These are phyloP conservation scores for Pythium rhizo-oryzae DNA, from an alignment of 352 stramenopile genomes.

Conservation along the genomic window DNA sequence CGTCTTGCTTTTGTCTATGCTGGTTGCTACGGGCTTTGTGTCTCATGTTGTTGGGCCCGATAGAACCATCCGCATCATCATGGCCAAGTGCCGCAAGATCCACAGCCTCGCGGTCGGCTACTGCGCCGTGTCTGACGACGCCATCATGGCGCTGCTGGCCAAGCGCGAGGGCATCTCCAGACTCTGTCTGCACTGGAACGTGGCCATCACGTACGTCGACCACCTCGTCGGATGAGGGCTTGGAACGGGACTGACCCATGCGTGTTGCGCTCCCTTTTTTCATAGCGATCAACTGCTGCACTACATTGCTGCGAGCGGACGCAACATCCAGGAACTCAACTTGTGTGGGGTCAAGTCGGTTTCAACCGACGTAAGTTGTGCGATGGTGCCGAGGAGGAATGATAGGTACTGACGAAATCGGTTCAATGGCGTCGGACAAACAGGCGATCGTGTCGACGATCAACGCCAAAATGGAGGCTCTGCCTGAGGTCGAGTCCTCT, in stretches of 20 bases:
- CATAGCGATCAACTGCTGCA: slow-evolving; percentile 81
- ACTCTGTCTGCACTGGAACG: slow-evolving; percentile 86
- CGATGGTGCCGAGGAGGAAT: too few relatives aligned
- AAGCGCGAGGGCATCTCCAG: slow-evolving; percentile 81
- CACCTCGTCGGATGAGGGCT: slow-evolving; percentile 1
- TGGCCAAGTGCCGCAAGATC: slow-evolving; percentile 89
- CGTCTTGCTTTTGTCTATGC: slow-evolving; percentile 2
- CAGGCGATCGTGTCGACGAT: slow-evolving; percentile 76
- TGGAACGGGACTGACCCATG: background rate
- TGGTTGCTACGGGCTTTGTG: too few relatives aligned
- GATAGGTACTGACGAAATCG: too few relatives aligned
- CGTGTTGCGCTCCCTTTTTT: background rate
- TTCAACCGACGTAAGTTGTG: slow-evolving; percentile 80
- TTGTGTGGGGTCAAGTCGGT: slow-evolving; percentile 88
- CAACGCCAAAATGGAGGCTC: slow-evolving; percentile 72
- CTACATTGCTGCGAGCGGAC: slow-evolving; percentile 67
- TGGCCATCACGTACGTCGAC: slow-evolving; percentile 74
- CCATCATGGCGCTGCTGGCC: slow-evolving; percentile 82
- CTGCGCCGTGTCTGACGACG: slow-evolving; percentile 84
- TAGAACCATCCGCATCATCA: slow-evolving; percentile 87
- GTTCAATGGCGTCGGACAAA: too few relatives aligned
- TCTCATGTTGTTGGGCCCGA: background rate
- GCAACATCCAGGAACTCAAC: slow-evolving; percentile 88
- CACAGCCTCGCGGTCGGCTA: slow-evolving; percentile 88
- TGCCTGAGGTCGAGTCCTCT: slow-evolving; percentile 38